Percentiles rank a stretch among this genome's conserved stretches.
Conservation (phyloP, 495 filamentous ascomycete species). For the Sabuloglossum arenarium region DNA sequence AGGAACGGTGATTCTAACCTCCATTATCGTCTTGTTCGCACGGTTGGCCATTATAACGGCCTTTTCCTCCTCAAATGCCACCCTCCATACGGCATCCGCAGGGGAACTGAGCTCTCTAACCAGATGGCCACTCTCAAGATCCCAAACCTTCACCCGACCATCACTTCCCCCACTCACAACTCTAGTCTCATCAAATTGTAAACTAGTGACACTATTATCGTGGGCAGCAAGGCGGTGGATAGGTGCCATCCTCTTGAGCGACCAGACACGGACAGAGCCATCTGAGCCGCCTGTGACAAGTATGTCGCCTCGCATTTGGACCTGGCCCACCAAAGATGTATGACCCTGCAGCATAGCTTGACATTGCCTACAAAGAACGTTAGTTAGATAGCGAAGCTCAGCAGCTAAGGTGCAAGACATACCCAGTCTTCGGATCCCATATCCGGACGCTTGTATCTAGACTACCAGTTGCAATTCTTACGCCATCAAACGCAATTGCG, state of each 20-base stretch:
- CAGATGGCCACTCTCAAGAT: constrained; percentile 71
- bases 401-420: constrained; percentile 15
- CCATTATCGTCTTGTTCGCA: constrained; percentile 76
- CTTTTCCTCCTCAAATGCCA: constrained; percentile 96
- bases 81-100: constrained; percentile 89
- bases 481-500: constrained; percentile 89
- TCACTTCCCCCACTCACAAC: constrained; percentile 93
- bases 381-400: constrained; percentile 6
- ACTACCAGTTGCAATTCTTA: constrained; percentile 85
- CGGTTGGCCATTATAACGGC: constrained; percentile 87
- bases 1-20: constrained; percentile 37
- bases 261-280: constrained; percentile 91
- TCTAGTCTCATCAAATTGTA: constrained; percentile 87
- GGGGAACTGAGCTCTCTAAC: constrained; percentile 77
- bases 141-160: constrained; percentile 94
- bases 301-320: constrained; percentile 86
- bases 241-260: constrained; percentile 63
- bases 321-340: constrained; percentile 88
- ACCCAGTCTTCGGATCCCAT: constrained; percentile 87
- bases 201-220: constrained; percentile 90
- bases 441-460: constrained; percentile 92
- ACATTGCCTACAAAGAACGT: constrained; percentile 33
- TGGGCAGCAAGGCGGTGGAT: constrained; percentile 94
- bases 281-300: constrained; percentile 93
- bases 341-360: constrained; percentile 91